Base-by-base conservation (phyloP, 805 yeast species). In the Dipodascopsis tothii region DNA sequence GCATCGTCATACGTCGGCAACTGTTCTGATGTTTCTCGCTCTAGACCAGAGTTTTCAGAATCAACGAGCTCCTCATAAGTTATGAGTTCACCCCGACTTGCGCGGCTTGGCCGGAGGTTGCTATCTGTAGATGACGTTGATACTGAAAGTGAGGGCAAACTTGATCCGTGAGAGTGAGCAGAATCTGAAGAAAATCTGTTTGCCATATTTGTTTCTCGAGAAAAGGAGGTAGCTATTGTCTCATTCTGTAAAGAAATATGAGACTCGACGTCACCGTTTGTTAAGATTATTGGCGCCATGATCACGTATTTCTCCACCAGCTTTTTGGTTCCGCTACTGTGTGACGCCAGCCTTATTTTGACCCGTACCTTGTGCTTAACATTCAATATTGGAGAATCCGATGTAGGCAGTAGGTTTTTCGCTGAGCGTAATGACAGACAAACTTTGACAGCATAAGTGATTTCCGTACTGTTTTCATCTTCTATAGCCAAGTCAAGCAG, bases 1-100 rank as follows among this genome's bases (percentile, higher is more conserved):
- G 48, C 44, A 20, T 44, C 48, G 14, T 35, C 39, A 25, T 44
- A 44, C 16, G 41, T 25, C 19, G 48, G 48, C 19, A 44, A 33
- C 18, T 9, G 7, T 11, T 33, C 36, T 11, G 36, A 16, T 16
- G 18, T 16, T 33, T n/a, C n/a, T n/a, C n/a, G n/a, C n/a, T n/a
- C n/a, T n/a, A n/a, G n/a, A n/a, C n/a, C n/a, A n/a, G n/a, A n/a
- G n/a, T n/a, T n/a, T n/a, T n/a, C n/a, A n/a, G n/a, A n/a, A n/a
- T 27, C 11, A 11, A n/a, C n/a, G n/a, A 11, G 11, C 19, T 16
- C 22, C 18, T 9, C 19, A 33, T 33, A 33, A 33, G 22, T 33
- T 14, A 33, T 33, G 14, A 11, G 32, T 11, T 27, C 11, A 11
- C 32, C 14, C 36, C 7, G n/a, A 7, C 36, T 33, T 14, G n/a